Evolutionary conservation across 1,284 basidiomycete genomes (phyloP).

Genomic region (Ustilago nuda): DNA sequence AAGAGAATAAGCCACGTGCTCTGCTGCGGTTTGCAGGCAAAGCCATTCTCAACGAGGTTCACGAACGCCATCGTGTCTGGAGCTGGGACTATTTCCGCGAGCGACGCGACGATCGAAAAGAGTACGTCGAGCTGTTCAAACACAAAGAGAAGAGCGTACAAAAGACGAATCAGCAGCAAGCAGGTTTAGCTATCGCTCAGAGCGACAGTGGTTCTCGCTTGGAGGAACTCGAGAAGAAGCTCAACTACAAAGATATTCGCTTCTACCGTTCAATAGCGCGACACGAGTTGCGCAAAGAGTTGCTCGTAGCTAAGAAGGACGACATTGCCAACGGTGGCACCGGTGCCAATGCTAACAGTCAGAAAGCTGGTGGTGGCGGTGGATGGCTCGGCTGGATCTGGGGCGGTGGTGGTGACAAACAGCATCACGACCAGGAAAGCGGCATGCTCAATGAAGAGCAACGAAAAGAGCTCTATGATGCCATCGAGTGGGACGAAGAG

Average conservation of each 20-base stretch:
- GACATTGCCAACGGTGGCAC: slow-evolving; percentile 62
- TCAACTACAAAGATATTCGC: slow-evolving; percentile 94
- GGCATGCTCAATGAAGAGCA: slow-evolving; percentile 89
- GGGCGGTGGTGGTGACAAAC: slow-evolving; percentile 50
- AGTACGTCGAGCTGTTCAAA: slow-evolving; percentile 89
- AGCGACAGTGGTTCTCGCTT: slow-evolving; percentile 71
- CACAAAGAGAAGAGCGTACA: slow-evolving; percentile 72
- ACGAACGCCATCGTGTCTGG: slow-evolving; percentile 86
- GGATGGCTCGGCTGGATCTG: slow-evolving; percentile 68
- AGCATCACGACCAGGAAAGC: slow-evolving; percentile 41
- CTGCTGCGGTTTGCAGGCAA: slow-evolving; percentile 83
- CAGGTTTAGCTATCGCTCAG: slow-evolving; percentile 48
- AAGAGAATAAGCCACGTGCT: slow-evolving; percentile 78
- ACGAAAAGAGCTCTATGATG: slow-evolving; percentile 89
- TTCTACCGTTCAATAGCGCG: slow-evolving; percentile 97
- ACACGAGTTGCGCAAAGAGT: slow-evolving; percentile 86
- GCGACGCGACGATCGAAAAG: slow-evolving; percentile 83
- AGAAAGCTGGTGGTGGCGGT: slow-evolving; percentile 45
- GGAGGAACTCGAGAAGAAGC: slow-evolving; percentile 80
- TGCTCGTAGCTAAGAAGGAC: slow-evolving; percentile 66
- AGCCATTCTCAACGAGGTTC: slow-evolving; percentile 87
- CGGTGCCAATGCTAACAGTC: slow-evolving; percentile 71
- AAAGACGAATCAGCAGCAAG: slow-evolving; percentile 58
- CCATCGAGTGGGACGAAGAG: slow-evolving; percentile 85
- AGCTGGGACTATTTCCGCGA: slow-evolving; percentile 91